These are phyloP conservation scores for Paspalum notatum DNA, from an alignment of 176 grass and related monocot genomes.

Conservation along the genomic window DNA sequence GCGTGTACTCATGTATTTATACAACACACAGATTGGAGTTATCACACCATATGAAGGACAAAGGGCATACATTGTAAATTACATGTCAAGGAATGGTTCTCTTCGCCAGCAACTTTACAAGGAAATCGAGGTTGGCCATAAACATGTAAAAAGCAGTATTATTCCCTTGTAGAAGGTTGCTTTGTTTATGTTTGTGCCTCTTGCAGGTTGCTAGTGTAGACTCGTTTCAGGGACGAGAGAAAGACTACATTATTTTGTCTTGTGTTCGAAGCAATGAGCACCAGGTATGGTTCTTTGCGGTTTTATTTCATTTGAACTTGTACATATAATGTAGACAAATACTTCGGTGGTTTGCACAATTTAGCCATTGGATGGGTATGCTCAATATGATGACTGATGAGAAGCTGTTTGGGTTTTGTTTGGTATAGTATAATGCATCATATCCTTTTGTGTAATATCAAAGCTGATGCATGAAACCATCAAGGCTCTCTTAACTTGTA, in stretches of 20 bases:
- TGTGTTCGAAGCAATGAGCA: conserved; percentile 99
- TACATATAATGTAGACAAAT: not conserved
- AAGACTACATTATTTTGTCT: conserved; percentile 99
- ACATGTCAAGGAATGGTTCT: conserved; percentile 98
- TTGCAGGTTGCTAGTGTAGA: conserved; percentile 98
- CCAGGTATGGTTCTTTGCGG: conserved; percentile 59
- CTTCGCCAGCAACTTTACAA: conserved; percentile 98
- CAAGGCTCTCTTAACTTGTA: not conserved
- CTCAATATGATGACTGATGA: not conserved
- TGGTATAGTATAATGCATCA: not conserved
- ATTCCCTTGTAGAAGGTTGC: not conserved
- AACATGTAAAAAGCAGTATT: conserved; percentile 2
- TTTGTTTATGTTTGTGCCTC: conserved; percentile 34
- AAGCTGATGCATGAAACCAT: conserved; percentile 1
- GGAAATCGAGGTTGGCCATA: conserved; percentile 84
- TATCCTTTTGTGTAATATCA: not conserved
- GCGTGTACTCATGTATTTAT: conserved; percentile 32
- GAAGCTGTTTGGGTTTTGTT: not conserved
- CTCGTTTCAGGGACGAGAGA: conserved; percentile 99
- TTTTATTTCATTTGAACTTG: conserved; percentile 19
- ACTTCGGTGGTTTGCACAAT: not conserved
- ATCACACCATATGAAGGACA: conserved; percentile 99
- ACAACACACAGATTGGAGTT: conserved; percentile 84
- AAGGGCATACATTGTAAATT: conserved; percentile 98
- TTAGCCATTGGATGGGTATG: not conserved